phyloP scores from a whole-genome alignment of 2,329 filamentous ascomycete species.

The Colletotrichum limetticola region DNA sequence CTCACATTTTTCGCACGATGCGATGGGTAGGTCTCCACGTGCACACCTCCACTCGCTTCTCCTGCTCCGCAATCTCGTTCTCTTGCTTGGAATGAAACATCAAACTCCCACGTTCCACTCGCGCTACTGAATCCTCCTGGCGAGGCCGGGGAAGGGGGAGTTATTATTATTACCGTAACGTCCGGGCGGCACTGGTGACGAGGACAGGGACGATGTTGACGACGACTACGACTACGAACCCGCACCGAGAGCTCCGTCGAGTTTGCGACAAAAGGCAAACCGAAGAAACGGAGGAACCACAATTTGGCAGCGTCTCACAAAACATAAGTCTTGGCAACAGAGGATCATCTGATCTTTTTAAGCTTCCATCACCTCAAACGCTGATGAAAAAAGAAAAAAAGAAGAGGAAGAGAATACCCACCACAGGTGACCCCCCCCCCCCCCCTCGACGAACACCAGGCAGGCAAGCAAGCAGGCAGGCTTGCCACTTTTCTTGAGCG shows the following conservation, averaged over 20 bases:
- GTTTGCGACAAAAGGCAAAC: background rate
- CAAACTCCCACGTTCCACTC: constrained; percentile 1
- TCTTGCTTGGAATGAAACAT: constrained; percentile 12
- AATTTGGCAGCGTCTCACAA: constrained; percentile 4
- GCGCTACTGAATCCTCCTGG: background rate
- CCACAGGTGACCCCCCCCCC: background rate
- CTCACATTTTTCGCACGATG: constrained; percentile 1
- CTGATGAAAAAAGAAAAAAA: constrained; percentile 21
- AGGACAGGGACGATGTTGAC: background rate
- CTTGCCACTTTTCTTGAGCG: constrained; percentile 5
- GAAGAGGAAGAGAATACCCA: background rate
- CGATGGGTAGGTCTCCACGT: constrained; percentile 4
- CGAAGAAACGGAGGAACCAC: constrained; percentile 13
- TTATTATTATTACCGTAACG: background rate
- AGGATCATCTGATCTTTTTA: constrained; percentile 33
- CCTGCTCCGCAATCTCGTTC: constrained; percentile 9
- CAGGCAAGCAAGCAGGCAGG: background rate
- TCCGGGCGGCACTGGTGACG: background rate
- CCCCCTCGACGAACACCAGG: background rate
- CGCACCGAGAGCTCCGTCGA: background rate
- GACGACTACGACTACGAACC: background rate
- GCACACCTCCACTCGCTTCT: background rate
- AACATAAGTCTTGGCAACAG: constrained; percentile 21
- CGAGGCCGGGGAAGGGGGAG: background rate
- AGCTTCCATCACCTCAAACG: constrained; percentile 35